Evolutionary conservation across 2,329 filamentous ascomycete genomes (phyloP).

Genomic region (Trichoderma cornu-damae): DNA sequence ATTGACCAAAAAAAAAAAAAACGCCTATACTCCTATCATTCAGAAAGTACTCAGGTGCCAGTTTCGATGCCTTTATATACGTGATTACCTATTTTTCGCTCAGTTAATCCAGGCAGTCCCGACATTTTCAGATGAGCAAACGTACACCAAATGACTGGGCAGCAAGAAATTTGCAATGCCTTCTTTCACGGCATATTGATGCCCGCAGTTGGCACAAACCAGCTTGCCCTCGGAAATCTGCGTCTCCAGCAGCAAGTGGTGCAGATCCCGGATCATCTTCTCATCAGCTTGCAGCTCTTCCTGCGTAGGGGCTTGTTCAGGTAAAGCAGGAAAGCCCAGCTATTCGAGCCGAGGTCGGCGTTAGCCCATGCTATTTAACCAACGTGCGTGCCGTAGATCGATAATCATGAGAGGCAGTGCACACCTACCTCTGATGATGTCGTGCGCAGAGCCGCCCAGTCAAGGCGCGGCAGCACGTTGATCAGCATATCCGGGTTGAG

Average conservation of each 20-base stretch:
- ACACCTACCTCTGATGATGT: slow-evolving; percentile 67
- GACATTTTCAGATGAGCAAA: background rate
- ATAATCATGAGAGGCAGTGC: slow-evolving; percentile 23
- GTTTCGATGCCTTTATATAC: background rate
- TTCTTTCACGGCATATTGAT: slow-evolving; percentile 92
- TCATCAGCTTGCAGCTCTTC: slow-evolving; percentile 61
- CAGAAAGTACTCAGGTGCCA: background rate
- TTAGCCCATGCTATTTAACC: background rate
- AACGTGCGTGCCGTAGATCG: slow-evolving; percentile 3
- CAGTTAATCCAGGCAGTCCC: background rate
- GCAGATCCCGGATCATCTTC: slow-evolving; percentile 69
- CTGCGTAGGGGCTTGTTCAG: slow-evolving; percentile 56
- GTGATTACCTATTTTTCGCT: background rate
- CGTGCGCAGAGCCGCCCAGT: slow-evolving; percentile 75
- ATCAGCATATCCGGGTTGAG: slow-evolving; percentile 73
- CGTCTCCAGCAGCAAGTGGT: slow-evolving; percentile 80
- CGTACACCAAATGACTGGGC: slow-evolving; percentile 78
- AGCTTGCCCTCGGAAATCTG: slow-evolving; percentile 84
- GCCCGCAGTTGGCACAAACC: slow-evolving; percentile 84
- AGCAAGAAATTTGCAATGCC: slow-evolving; percentile 95
- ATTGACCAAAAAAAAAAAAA: slow-evolving; percentile 9
- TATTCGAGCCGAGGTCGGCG: slow-evolving; percentile 32
- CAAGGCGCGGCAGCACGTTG: slow-evolving; percentile 80
- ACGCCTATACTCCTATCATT: slow-evolving; percentile 11
- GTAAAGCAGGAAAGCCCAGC: slow-evolving; percentile 74